Conservation (phyloP, 768 basidiomycete species). For the Leccinum barrowsii region DNA sequence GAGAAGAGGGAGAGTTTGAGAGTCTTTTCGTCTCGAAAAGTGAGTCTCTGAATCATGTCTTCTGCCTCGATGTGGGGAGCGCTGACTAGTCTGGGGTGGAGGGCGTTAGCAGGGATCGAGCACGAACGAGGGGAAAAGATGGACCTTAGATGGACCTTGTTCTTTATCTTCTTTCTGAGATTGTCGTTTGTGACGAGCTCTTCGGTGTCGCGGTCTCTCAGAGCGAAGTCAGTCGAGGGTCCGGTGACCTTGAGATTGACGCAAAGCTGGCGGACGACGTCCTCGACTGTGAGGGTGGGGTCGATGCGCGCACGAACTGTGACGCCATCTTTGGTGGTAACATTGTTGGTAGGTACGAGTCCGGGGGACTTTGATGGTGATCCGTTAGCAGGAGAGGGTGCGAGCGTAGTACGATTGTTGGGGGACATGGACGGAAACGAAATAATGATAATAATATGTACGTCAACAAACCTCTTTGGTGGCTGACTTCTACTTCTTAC, state of each 20-base stretch:
- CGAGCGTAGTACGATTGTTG: slow-evolving; percentile 26
- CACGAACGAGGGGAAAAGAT: slow-evolving; percentile 17
- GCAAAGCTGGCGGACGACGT: slow-evolving; percentile 82
- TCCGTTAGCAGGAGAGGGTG: slow-evolving; percentile 32
- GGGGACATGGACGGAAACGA: slow-evolving; percentile 11
- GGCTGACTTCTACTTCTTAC: no score
- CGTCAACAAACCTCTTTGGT: no score
- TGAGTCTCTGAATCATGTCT: slow-evolving; percentile 71
- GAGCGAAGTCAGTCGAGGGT: slow-evolving; percentile 64
- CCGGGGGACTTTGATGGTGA: slow-evolving; percentile 38
- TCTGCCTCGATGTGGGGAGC: slow-evolving; percentile 76
- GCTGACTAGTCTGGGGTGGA: slow-evolving; percentile 60
- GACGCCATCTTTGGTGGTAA: slow-evolving; percentile 69
- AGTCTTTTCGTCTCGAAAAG: slow-evolving; percentile 52
- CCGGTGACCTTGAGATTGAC: slow-evolving; percentile 77
- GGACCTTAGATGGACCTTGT: slow-evolving; percentile 75
- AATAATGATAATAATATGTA: background rate
- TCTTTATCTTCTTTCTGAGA: slow-evolving; percentile 74
- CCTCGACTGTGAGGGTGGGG: slow-evolving; percentile 76
- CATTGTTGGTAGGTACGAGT: slow-evolving; percentile 80
- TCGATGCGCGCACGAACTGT: slow-evolving; percentile 84
- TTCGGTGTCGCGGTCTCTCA: slow-evolving; percentile 74
- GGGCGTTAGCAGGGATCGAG: background rate
- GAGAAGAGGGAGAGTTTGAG: slow-evolving; percentile 70
- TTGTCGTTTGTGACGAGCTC: slow-evolving; percentile 88